Base-by-base conservation (phyloP, 2,329 filamentous ascomycete genomes). In the Coniochaeta sp. region DNA sequence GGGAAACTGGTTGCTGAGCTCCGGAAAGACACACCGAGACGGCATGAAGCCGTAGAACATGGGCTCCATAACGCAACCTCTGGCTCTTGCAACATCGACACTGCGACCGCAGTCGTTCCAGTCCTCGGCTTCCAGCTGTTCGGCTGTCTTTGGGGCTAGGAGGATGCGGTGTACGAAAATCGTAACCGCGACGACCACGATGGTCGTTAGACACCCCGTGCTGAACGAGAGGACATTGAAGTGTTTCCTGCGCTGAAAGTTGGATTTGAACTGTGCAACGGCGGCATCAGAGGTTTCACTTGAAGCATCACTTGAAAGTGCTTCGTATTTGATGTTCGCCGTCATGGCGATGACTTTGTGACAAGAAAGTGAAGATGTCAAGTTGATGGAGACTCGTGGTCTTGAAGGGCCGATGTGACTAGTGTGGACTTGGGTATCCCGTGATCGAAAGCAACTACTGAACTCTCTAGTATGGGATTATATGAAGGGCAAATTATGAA, bases 1-100 rank as follows among this genome's bases (percentile, higher is more conserved):
- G 36, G 63, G 64, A 40, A 62, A 61, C 43, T 58, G 58, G 6
- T 62, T 58, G 12, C 43, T 64, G 26, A 66, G 61, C 47, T 66
- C 63, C 24, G 57, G 40, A 50, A 62, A 66, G 33, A 64, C 62
- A n/a, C 64, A 66, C n/a, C 57, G 60, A n/a, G 62, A 43, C 34
- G 64, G 64, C 60, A 66, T 62, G 62, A 62, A 66, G 55, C 64
- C 64, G 34, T 66, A 66, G 56, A 64, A 66, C 57, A 64, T 60
- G 12, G 64, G 64, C 34, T 66, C 63, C 64, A 66, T 66, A n/a
- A 64, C 58, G 44, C 64, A 66, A 16, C 63, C 63, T 9, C 62
- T 62, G n/a, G 57, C 58, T 26, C 44, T 61, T 7, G 64, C 64
- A 9, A 11, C 55, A 8, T 52, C 54, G 47, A 61, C 63, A 17